Evolutionary conservation across 2,329 filamentous ascomycete species (phyloP).

Genomic region (Colletotrichum cuscutae): DNA sequence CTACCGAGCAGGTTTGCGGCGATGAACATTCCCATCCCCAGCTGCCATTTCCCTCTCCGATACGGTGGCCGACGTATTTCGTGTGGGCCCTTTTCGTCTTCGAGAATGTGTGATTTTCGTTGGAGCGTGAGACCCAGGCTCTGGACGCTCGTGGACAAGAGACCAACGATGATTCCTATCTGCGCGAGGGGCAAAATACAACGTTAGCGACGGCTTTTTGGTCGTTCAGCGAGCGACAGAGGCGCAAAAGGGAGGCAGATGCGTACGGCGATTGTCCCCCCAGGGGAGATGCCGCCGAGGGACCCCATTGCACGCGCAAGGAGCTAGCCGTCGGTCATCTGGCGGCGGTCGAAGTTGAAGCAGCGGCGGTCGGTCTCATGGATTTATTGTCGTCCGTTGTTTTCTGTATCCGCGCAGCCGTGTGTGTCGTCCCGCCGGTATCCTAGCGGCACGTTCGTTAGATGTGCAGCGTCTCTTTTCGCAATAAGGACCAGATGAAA

Average conservation of each 20-base stretch:
- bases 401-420: conserved; percentile 2
- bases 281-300: conserved; percentile 80
- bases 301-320: conserved; percentile 70
- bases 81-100: conserved; percentile 89
- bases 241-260: conserved; percentile 1
- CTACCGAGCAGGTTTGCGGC: conserved; percentile 94
- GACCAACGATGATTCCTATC: conserved; percentile 93
- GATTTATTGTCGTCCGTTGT: conserved; percentile 17
- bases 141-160: conserved; percentile 93
- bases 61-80: conserved; percentile 87
- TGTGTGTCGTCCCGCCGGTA: conserved; percentile 8
- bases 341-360: conserved; percentile 43
- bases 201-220: conserved; percentile 13
- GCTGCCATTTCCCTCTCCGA: conserved; percentile 91
- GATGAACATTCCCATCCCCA: conserved; percentile 98
- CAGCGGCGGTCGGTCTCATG: conserved; percentile 24
- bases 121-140: conserved; percentile 95
- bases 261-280: conserved; percentile 80
- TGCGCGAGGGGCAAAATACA: conserved; percentile 50
- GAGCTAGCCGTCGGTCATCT: conserved; percentile 57
- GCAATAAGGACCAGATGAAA: neutral
- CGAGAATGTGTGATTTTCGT: conserved; percentile 96
- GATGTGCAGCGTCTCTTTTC: conserved; percentile 6
- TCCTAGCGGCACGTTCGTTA: conserved; percentile 9
- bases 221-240: neutral